Base-by-base conservation (phyloP, 257 asterid genomes). In the Solanum commersonii region DNA sequence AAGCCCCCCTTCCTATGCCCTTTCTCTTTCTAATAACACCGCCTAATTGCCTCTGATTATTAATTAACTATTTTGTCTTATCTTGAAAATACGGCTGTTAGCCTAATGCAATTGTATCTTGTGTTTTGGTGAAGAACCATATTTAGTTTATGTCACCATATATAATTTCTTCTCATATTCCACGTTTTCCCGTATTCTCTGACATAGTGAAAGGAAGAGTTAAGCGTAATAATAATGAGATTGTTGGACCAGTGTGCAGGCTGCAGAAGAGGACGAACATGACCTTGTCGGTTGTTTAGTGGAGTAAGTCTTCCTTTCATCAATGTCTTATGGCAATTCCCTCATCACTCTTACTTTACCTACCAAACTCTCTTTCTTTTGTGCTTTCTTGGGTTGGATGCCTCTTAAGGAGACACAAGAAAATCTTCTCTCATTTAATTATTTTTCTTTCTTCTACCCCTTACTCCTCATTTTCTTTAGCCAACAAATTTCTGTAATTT, bases 201-300 rank as follows among this genome's bases (percentile, higher is more conserved):
- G 86, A 44, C 6, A 40, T 70, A 38, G 35, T 65, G 83, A 63
- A 15, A 70, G 33, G 71, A 59, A 63, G 87, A 56, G 65, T 1
- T 18, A 70, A 68, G 78, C 84, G 88, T 10, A 92, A 89, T 87
- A 87, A 93, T 91, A 92, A 90, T 85, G 91, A 84, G 34, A 91
- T 42, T 85, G 42, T 68, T 90, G 94, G 95, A 94, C 95, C 93
- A 87, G 56, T 67, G 76, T 88, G 94, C 91, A 92, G 91, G 88
- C 65, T 89, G 88, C 46, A 87, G 89, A 84, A 88, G 92, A 92
- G 89, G 91, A 91, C 84, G 93, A 94, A 91, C 92, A 93, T 87
- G 89, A 89, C 63, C 49, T 88, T 94, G 98, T 93, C 98, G 96
- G 98, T 90, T 93, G 93, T 88, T 91, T 88, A 82, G 88, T 86